Evolutionary conservation across 768 basidiomycete species (phyloP).

Genomic region (Panaeolus papilionaceus): DNA sequence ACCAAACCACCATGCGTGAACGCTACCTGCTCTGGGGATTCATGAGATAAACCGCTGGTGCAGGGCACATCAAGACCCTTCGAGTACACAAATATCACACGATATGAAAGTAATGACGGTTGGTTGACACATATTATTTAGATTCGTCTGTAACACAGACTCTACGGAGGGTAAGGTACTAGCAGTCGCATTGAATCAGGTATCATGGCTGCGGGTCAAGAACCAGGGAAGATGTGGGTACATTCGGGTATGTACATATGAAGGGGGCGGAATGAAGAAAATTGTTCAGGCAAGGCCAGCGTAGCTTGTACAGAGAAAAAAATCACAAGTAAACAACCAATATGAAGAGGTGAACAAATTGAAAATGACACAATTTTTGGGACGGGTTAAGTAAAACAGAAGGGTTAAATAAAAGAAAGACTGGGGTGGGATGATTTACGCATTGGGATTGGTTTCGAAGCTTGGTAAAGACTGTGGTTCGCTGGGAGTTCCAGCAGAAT

Average conservation of each 20-base stretch:
- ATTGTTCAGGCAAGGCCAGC: conserved; percentile 7
- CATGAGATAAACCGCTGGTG: neutral
- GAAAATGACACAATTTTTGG: conserved; percentile 14
- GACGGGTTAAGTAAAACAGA: neutral
- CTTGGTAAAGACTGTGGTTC: conserved; percentile 10
- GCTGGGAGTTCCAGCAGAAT: conserved; percentile 28
- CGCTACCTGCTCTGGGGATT: neutral
- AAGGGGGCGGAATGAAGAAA: neutral
- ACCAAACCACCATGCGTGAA: neutral
- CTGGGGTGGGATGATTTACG: conserved; percentile 23
- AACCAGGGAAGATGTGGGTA: neutral
- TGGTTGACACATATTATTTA: conserved; percentile 3
- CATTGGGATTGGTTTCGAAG: conserved; percentile 19
- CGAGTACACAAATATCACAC: neutral
- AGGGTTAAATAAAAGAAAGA: conserved; percentile 26
- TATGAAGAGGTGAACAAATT: neutral
- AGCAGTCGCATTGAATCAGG: neutral
- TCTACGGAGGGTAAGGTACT: conserved; percentile 11
- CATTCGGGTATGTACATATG: neutral
- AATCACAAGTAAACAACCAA: conserved; percentile 10
- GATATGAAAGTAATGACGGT: neutral
- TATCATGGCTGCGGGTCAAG: neutral
- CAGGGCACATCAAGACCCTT: too few species aligned
- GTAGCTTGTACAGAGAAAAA: conserved; percentile 8
- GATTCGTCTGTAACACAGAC: conserved; percentile 9